Percentiles rank a stretch among this genome's conserved stretches.
phyloP scores from a whole-genome alignment of 306 rosid species.

The Ochetophila trinervis region DNA sequence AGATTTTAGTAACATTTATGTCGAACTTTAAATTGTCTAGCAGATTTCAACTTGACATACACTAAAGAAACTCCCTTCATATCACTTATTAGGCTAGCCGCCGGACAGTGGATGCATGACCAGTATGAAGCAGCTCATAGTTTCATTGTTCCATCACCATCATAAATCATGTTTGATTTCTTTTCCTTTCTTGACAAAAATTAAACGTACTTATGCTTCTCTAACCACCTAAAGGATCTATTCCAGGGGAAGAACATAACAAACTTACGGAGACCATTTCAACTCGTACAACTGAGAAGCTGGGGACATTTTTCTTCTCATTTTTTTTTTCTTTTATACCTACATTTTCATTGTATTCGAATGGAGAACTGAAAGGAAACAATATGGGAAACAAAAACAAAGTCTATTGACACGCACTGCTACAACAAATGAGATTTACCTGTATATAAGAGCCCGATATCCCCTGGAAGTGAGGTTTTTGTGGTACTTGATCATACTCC shows the following conservation, averaged over 20 bases:
- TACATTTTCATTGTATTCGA: background rate
- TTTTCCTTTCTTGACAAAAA: background rate
- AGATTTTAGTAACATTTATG: too few species aligned
- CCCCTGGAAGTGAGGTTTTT: slow-evolving; percentile 75
- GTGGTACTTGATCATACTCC: slow-evolving; percentile 90
- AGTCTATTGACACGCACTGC: background rate
- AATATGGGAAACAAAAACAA: background rate
- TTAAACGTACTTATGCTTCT: background rate
- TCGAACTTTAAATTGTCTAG: background rate
- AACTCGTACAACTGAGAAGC: background rate
- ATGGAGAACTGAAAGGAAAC: background rate
- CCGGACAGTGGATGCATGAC: background rate
- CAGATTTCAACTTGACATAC: background rate
- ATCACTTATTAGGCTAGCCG: background rate
- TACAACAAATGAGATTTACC: slow-evolving; percentile 36
- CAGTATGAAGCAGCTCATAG: background rate
- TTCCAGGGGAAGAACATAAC: background rate
- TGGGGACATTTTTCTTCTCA: background rate
- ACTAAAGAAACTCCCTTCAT: background rate
- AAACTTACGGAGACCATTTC: background rate
- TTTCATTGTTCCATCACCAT: background rate
- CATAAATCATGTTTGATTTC: background rate
- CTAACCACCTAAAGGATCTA: background rate
- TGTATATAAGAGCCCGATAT: slow-evolving; percentile 80
- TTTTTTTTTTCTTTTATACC: background rate